These are phyloP conservation scores for Globisporangium uncinulatum DNA, from an alignment of 352 stramenopile species.

Conservation along the genomic window DNA sequence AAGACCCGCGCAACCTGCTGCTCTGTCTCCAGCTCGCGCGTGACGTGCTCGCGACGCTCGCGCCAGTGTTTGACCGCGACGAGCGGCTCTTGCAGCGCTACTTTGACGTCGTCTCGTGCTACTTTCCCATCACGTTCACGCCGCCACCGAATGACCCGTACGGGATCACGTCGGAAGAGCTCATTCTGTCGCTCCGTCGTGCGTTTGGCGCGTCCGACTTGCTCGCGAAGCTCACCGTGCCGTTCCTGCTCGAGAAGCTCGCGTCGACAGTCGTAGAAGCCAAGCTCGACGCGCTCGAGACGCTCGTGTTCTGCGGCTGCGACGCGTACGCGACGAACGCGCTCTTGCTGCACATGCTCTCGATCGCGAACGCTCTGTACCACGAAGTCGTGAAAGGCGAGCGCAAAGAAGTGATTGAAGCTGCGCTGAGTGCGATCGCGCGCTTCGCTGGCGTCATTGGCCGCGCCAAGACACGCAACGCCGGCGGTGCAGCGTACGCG, in stretches of 20 bases:
- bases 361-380: slow-evolving; percentile 64
- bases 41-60: slow-evolving; percentile 51
- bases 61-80: slow-evolving; percentile 52
- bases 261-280: slow-evolving; percentile 67
- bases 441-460: slow-evolving; percentile 59
- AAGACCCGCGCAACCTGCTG: slow-evolving; percentile 84
- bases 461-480: slow-evolving; percentile 47
- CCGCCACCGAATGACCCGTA: slow-evolving; percentile 88
- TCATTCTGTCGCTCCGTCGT: slow-evolving; percentile 71
- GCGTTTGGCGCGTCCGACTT: slow-evolving; percentile 77
- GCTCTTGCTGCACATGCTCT: slow-evolving; percentile 65
- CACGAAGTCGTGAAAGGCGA: slow-evolving; percentile 82
- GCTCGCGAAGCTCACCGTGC: slow-evolving; percentile 73
- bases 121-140: slow-evolving; percentile 91
- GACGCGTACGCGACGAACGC: slow-evolving; percentile 77
- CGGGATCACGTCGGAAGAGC: slow-evolving; percentile 85
- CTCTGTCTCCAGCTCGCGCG: slow-evolving; percentile 71
- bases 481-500: slow-evolving; percentile 54
- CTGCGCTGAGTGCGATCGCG: slow-evolving; percentile 55
- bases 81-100: slow-evolving; percentile 77
- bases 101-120: slow-evolving; percentile 89
- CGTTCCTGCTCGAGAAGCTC: slow-evolving; percentile 88
- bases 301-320: slow-evolving; percentile 78
- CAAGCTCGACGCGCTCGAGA: slow-evolving; percentile 78
- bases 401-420: slow-evolving; percentile 73